These are phyloP conservation scores for Penicillium hesseltinei DNA, from an alignment of 2,329 filamentous ascomycete genomes.

Conservation along the genomic window DNA sequence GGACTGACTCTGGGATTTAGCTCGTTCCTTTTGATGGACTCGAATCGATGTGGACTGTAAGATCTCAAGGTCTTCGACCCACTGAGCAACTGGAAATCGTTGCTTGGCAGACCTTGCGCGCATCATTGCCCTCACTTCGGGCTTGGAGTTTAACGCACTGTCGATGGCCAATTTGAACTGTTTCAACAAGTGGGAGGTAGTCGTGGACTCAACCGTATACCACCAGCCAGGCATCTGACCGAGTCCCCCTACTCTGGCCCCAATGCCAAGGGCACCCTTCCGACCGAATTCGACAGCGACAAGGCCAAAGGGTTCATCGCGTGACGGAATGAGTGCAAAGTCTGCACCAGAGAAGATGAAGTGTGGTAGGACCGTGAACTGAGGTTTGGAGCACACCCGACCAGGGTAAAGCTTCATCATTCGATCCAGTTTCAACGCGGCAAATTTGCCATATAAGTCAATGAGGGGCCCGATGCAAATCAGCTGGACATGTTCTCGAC, in stretches of 20 bases:
- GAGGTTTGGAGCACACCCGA: conserved; percentile 65
- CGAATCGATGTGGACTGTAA: conserved; percentile 61
- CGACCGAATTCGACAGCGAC: conserved; percentile 68
- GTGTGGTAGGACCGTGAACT: conserved; percentile 65
- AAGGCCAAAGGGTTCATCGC: conserved; percentile 67
- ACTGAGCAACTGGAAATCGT: conserved; percentile 65
- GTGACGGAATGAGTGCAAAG: conserved; percentile 65
- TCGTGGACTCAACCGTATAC: conserved; percentile 66
- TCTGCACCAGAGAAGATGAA: conserved; percentile 68
- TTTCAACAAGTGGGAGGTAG: conserved; percentile 60
- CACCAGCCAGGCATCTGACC: conserved; percentile 72
- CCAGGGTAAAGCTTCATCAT: conserved; percentile 66
- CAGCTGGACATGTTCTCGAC: conserved; percentile 59
- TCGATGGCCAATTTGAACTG: conserved; percentile 65
- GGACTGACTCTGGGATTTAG: conserved; percentile 31
- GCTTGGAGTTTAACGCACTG: conserved; percentile 59
- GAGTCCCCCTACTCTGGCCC: conserved; percentile 64
- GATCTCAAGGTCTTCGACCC: conserved; percentile 63
- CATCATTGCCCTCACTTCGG: conserved; percentile 59
- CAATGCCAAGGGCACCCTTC: conserved; percentile 66
- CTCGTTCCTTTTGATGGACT: conserved; percentile 50
- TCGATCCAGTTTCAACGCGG: conserved; percentile 61
- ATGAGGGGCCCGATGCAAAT: conserved; percentile 65
- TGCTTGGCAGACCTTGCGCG: conserved; percentile 64
- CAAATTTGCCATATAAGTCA: conserved; percentile 67